Evolutionary conservation across 768 basidiomycete genomes (phyloP).

Genomic region (Pisolithus microcarpus): DNA sequence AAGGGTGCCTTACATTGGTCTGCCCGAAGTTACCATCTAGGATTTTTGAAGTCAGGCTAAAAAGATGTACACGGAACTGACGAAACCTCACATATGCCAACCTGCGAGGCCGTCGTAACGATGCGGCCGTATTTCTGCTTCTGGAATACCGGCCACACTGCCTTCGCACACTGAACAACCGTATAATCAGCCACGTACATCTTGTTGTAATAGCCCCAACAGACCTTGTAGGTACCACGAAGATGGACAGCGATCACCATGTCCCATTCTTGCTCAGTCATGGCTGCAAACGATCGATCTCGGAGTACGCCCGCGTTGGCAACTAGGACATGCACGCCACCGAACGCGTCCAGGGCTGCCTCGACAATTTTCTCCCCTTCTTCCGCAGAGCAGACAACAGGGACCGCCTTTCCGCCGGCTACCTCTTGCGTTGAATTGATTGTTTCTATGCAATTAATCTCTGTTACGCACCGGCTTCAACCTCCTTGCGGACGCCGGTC

Average conservation of each 20-base stretch:
- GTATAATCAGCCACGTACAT: neutral
- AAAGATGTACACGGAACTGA: neutral
- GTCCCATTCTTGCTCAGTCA: slow-evolving; percentile 95
- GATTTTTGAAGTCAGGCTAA: neutral
- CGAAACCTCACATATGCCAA: slow-evolving; percentile 76
- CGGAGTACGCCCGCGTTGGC: slow-evolving; percentile 93
- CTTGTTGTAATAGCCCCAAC: slow-evolving; percentile 1
- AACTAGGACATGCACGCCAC: slow-evolving; percentile 77
- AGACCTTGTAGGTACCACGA: slow-evolving; percentile 82
- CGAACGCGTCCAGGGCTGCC: slow-evolving; percentile 79
- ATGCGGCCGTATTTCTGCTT: slow-evolving; percentile 96
- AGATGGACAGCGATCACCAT: slow-evolving; percentile 84
- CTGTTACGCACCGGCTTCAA: slow-evolving; percentile 55
- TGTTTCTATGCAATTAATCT: neutral
- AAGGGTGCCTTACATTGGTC: slow-evolving; percentile 53
- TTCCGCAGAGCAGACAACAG: slow-evolving; percentile 82
- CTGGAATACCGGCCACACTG: slow-evolving; percentile 94
- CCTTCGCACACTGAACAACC: slow-evolving; percentile 69
- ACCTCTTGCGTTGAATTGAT: neutral
- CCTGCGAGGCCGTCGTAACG: slow-evolving; percentile 87
- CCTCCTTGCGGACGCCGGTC: slow-evolving; percentile 77
- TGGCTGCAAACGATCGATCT: slow-evolving; percentile 85
- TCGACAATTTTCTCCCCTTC: slow-evolving; percentile 89
- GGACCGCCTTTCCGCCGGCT: slow-evolving; percentile 86
- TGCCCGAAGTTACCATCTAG: slow-evolving; percentile 96